phyloP scores from a whole-genome alignment of 108 stramenopile species.

The Chaetoceros tenuissimus region DNA sequence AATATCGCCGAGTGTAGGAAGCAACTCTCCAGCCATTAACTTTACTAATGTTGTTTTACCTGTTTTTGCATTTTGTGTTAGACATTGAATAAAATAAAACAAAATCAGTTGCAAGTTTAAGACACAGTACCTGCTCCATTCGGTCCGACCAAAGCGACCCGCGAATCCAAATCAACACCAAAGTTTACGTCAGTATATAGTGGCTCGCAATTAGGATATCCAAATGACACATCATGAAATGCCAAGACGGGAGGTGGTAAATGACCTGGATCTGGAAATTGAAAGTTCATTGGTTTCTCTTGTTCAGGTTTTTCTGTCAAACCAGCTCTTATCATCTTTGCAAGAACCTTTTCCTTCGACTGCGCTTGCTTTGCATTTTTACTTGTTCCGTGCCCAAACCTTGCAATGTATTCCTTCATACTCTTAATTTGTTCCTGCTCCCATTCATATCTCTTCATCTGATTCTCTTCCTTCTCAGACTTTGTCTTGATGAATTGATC shows the following conservation, averaged over 20 bases:
- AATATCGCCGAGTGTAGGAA: constrained; percentile 87
- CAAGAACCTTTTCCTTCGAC: constrained; percentile 81
- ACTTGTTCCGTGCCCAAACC: constrained; percentile 95
- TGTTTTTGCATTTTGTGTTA: background rate
- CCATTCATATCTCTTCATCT: constrained; percentile 96
- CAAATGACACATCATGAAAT: constrained; percentile 94
- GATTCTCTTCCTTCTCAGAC: constrained; percentile 85
- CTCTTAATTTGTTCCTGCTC: constrained; percentile 96
- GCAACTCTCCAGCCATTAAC: constrained; percentile 89
- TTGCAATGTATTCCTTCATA: constrained; percentile 98
- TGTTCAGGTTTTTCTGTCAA: constrained; percentile 93
- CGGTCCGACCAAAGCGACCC: constrained; percentile 92
- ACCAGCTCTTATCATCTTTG: constrained; percentile 94
- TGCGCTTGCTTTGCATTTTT: constrained; percentile 98
- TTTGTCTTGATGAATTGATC: constrained; percentile 95
- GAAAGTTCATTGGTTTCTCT: constrained; percentile 91
- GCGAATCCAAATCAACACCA: constrained; percentile 96
- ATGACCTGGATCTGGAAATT: constrained; percentile 90
- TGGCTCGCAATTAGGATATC: constrained; percentile 90
- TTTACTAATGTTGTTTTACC: constrained; percentile 84
- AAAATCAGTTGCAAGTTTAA: background rate
- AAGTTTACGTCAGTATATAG: constrained; percentile 91
- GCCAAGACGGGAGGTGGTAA: constrained; percentile 97
- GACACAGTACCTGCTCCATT: constrained; percentile 76
- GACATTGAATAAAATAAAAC: background rate